Evolutionary conservation across 345 rosid species (phyloP).

Genomic region (Barbarea vulgaris): DNA sequence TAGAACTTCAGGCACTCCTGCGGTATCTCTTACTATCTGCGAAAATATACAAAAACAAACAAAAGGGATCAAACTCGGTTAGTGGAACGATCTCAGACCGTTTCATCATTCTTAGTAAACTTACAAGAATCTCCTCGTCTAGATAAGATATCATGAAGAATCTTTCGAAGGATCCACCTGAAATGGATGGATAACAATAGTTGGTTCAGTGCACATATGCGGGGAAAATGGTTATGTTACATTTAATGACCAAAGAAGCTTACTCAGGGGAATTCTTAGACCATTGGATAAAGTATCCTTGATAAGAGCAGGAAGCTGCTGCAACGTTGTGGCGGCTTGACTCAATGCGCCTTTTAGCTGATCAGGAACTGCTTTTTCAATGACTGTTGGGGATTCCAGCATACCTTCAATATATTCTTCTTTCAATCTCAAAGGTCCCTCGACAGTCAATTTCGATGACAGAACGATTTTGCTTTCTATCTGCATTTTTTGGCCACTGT

Average conservation of each 20-base stretch:
- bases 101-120: slow-evolving; percentile 26
- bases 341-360: slow-evolving; percentile 73
- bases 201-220: neutral
- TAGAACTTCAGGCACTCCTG: slow-evolving; percentile 88
- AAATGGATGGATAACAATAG: slow-evolving; percentile 30
- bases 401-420: slow-evolving; percentile 86
- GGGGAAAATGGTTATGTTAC: slow-evolving; percentile 1
- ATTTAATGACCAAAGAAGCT: slow-evolving; percentile 39
- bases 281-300: slow-evolving; percentile 71
- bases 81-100: neutral
- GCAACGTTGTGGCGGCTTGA: slow-evolving; percentile 69
- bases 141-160: slow-evolving; percentile 94
- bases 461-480: slow-evolving; percentile 73
- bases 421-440: slow-evolving; percentile 93
- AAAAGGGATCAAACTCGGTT: neutral
- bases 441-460: slow-evolving; percentile 69
- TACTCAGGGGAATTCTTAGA: slow-evolving; percentile 79
- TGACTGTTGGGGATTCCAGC: slow-evolving; percentile 71
- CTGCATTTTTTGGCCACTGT: slow-evolving; percentile 44
- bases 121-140: slow-evolving; percentile 91
- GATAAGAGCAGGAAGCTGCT: slow-evolving; percentile 81
- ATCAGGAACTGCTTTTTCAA: slow-evolving; percentile 83
- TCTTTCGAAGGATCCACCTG: slow-evolving; percentile 86
- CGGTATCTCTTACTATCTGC: slow-evolving; percentile 74
- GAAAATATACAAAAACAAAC: neutral